Conservation (phyloP, 805 yeast genomes). For the baker's yeast (Saccharomyces cerevisiae) region DNA sequence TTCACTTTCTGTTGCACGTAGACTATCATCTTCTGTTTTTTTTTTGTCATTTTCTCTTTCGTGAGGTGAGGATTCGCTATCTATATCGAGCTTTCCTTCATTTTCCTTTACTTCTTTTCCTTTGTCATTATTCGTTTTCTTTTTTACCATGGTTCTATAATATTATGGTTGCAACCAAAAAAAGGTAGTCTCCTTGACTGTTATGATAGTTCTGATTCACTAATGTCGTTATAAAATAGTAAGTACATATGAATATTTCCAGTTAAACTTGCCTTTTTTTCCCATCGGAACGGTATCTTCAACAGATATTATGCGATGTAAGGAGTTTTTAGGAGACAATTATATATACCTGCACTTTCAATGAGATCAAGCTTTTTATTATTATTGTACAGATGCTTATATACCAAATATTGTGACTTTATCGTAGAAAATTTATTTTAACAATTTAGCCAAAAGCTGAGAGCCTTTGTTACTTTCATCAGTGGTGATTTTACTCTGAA, state of each 20-base stretch:
- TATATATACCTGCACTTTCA: neutral
- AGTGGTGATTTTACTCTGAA: constrained; percentile 26
- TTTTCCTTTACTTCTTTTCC: neutral
- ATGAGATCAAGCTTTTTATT: neutral
- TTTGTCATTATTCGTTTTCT: neutral
- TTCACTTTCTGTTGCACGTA: neutral
- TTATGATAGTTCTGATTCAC: neutral
- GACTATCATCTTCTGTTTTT: neutral
- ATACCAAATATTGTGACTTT: neutral
- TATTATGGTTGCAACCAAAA: neutral
- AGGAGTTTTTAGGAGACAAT: neutral
- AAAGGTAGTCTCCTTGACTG: neutral
- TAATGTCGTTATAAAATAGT: neutral
- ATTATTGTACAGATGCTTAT: neutral
- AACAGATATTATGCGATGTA: neutral
- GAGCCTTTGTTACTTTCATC: constrained; percentile 60
- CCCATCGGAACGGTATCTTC: neutral
- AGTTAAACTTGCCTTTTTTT: neutral
- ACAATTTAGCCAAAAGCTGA: constrained; percentile 38
- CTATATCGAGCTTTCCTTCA: neutral
- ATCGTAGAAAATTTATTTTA: constrained; percentile 8
- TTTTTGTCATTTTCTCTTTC: neutral
- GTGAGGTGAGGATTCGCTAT: neutral
- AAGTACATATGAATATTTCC: neutral
- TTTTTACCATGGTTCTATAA: neutral